phyloP scores from a whole-genome alignment of 2,329 filamentous ascomycete species.

The Apiospora pterosperma region DNA sequence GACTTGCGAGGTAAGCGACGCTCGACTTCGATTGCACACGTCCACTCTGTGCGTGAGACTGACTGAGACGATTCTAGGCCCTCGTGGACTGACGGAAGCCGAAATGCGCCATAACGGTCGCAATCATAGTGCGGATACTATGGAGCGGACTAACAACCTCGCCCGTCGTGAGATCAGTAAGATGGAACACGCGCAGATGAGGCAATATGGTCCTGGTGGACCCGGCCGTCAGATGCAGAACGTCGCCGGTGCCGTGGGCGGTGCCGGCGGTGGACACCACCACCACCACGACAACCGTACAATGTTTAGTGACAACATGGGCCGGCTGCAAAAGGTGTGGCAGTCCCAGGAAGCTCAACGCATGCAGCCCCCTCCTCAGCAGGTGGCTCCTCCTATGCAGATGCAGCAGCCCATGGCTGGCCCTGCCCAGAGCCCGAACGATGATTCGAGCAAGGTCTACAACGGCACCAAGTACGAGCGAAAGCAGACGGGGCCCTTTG shows the following conservation, averaged over 20 bases:
- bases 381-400: slow-evolving; percentile 13
- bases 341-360: slow-evolving; percentile 48
- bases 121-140: slow-evolving; percentile 24
- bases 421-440: slow-evolving; percentile 24
- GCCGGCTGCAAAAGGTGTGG: slow-evolving; percentile 55
- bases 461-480: slow-evolving; percentile 61
- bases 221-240: slow-evolving; percentile 30
- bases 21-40: not conserved
- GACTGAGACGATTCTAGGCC: slow-evolving; percentile 9
- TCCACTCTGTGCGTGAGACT: not conserved
- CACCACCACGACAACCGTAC: slow-evolving; percentile 22
- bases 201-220: slow-evolving; percentile 29
- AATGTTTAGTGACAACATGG: slow-evolving; percentile 47
- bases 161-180: slow-evolving; percentile 51
- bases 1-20: slow-evolving; percentile 18
- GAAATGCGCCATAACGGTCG: slow-evolving; percentile 34
- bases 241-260: slow-evolving; percentile 15
- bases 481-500: slow-evolving; percentile 57
- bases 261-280: slow-evolving; percentile 1
- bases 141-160: slow-evolving; percentile 46
- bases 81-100: slow-evolving; percentile 31
- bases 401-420: slow-evolving; percentile 8
- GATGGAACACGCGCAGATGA: slow-evolving; percentile 47
- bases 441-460: slow-evolving; percentile 53
- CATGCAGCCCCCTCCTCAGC: slow-evolving; percentile 16